These are phyloP conservation scores for Penicillium subrubescens DNA, from an alignment of 495 filamentous ascomycete genomes.

Conservation along the genomic window DNA sequence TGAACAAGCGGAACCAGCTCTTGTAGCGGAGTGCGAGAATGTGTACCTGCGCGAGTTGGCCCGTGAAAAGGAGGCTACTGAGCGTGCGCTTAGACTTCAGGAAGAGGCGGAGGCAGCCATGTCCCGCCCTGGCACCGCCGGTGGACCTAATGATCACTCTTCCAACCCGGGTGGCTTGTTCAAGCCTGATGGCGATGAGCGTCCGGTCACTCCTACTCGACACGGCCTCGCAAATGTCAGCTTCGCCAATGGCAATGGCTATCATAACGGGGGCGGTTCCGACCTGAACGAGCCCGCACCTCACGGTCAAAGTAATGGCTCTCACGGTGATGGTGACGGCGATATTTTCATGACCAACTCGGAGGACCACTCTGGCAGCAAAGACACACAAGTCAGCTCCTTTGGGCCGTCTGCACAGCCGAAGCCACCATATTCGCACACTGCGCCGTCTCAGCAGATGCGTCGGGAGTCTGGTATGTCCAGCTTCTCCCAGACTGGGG, in stretches of 20 bases:
- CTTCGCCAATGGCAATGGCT: constrained; percentile 49
- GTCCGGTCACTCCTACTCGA: constrained; percentile 55
- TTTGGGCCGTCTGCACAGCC: constrained; percentile 57
- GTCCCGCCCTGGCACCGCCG: constrained; percentile 26
- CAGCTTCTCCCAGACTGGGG: constrained; percentile 68
- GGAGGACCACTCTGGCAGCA: constrained; percentile 42
- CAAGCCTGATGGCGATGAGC: constrained; percentile 33
- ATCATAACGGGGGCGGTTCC: constrained; percentile 47
- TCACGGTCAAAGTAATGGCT: constrained; percentile 67
- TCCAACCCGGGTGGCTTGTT: constrained; percentile 63
- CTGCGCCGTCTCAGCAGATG: constrained; percentile 55
- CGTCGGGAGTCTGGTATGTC: constrained; percentile 51
- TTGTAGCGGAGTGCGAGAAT: constrained; percentile 68
- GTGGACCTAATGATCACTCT: constrained; percentile 46
- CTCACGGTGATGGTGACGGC: constrained; percentile 61
- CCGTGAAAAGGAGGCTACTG: constrained; percentile 64
- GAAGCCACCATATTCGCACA: constrained; percentile 49
- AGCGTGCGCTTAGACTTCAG: constrained; percentile 59
- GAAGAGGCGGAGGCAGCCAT: constrained; percentile 34
- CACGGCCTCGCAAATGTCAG: constrained; percentile 50
- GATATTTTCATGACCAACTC: constrained; percentile 54
- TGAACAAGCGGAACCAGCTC: constrained; percentile 61
- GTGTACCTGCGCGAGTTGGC: constrained; percentile 75
- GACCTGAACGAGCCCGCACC: constrained; percentile 46
- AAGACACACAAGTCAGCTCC: constrained; percentile 49